A percentile compares a stretch with the other conserved stretches of the same genome.
phyloP scores from a whole-genome alignment of 2,329 filamentous ascomycete species.

The Corinectria fuckeliana region DNA sequence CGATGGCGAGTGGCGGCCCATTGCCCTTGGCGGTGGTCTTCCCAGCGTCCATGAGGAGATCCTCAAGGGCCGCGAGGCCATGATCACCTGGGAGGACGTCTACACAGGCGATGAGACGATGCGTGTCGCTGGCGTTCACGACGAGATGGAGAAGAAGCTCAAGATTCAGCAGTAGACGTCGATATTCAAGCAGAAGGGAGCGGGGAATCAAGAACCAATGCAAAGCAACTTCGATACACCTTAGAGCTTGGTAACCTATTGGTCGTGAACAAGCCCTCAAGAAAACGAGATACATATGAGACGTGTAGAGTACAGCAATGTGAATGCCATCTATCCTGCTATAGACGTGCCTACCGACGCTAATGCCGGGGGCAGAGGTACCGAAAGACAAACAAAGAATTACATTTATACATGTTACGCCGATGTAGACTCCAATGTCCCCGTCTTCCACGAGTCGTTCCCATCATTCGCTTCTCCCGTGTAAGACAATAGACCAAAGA shows the following conservation, averaged over 20 bases:
- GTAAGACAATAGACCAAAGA: slow-evolving; percentile 33
- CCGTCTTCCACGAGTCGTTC: slow-evolving; percentile 35
- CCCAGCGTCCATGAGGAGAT: slow-evolving; percentile 88
- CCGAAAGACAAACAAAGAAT: slow-evolving; percentile 31
- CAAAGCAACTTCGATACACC: slow-evolving; percentile 27
- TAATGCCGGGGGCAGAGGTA: slow-evolving; percentile 21
- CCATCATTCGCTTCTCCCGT: slow-evolving; percentile 33
- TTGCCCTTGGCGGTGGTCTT: slow-evolving; percentile 65
- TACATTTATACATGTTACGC: slow-evolving; percentile 40
- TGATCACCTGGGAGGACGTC: slow-evolving; percentile 91
- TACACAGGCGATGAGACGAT: slow-evolving; percentile 80
- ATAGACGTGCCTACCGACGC: slow-evolving; percentile 36
- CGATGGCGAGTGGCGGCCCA: slow-evolving; percentile 80
- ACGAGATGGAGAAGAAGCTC: slow-evolving; percentile 92
- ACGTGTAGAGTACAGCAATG: slow-evolving; percentile 12
- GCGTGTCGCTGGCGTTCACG: slow-evolving; percentile 76
- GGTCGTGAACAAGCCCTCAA: neutral
- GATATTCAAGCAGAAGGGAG: slow-evolving; percentile 2
- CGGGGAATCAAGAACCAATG: slow-evolving; percentile 14
- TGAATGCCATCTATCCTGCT: slow-evolving; percentile 27
- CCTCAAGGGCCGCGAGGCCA: slow-evolving; percentile 77
- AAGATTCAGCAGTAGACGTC: slow-evolving; percentile 64
- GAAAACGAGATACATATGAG: neutral
- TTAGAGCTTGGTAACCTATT: slow-evolving; percentile 24
- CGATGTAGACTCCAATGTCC: slow-evolving; percentile 39